Evolutionary conservation across 345 rosid species (phyloP).

Genomic region (Orychophragmus violaceus): DNA sequence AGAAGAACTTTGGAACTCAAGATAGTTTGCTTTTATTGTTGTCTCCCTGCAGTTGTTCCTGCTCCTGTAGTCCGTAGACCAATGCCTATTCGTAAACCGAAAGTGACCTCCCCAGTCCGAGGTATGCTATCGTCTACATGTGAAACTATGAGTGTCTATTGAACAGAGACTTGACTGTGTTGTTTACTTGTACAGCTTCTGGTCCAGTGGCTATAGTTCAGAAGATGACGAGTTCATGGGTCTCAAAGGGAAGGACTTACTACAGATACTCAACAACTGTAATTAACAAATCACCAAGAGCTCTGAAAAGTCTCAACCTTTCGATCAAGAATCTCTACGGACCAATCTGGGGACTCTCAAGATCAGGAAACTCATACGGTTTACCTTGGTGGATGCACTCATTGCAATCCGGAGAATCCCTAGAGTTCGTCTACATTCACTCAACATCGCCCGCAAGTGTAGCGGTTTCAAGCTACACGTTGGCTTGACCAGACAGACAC

Average conservation of each 20-base stretch:
- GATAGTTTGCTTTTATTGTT: not conserved
- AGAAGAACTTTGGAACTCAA: not conserved
- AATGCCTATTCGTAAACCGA: conserved; percentile 41
- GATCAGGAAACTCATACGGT: conserved; percentile 46
- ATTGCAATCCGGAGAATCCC: conserved; percentile 61
- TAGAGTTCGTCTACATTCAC: conserved; percentile 90
- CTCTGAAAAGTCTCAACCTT: conserved; percentile 57
- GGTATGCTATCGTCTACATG: conserved; percentile 34
- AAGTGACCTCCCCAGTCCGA: conserved; percentile 49
- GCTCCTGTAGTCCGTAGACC: conserved; percentile 41
- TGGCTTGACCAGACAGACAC: conserved; percentile 44
- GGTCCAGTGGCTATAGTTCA: conserved; percentile 61
- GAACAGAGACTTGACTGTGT: conserved; percentile 6
- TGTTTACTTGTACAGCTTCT: conserved; percentile 45
- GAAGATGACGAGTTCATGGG: conserved; percentile 77
- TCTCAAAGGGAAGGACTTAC: conserved; percentile 59
- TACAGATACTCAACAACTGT: conserved; percentile 73
- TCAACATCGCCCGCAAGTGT: conserved; percentile 59
- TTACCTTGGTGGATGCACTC: conserved; percentile 75
- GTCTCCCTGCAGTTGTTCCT: conserved; percentile 35
- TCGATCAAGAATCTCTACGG: conserved; percentile 79
- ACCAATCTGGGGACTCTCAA: conserved; percentile 84
- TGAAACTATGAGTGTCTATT: not conserved
- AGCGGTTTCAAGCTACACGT: conserved; percentile 63
- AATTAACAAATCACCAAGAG: conserved; percentile 67